Percentiles rank a stretch among this genome's conserved stretches.
Conservation (phyloP, 2,329 filamentous ascomycete genomes). For the Trichoderma sp. region DNA sequence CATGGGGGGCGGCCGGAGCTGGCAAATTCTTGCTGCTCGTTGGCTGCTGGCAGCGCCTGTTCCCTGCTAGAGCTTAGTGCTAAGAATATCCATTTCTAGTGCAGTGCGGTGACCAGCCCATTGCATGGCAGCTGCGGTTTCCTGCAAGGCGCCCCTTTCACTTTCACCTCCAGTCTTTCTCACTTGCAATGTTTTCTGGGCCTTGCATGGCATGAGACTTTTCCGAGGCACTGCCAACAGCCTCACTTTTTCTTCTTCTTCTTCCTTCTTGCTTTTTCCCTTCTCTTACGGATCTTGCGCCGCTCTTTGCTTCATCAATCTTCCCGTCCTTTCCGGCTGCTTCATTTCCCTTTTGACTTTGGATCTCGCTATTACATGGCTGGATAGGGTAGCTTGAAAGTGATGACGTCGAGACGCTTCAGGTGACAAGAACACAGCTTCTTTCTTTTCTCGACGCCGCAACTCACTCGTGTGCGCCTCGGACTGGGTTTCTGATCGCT, state of each 20-base stretch:
- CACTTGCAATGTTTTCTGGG: background rate
- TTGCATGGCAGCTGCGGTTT: background rate
- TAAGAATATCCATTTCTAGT: background rate
- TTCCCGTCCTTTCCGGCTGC: background rate
- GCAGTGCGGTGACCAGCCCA: background rate
- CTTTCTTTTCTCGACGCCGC: background rate
- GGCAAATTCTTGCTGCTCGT: background rate
- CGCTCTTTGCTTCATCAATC: background rate
- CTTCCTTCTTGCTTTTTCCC: background rate
- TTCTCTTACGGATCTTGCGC: background rate
- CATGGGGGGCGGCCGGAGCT: background rate
- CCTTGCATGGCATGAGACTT: conserved; percentile 7
- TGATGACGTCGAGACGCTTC: conserved; percentile 9
- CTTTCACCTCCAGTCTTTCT: background rate
- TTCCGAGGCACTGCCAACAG: background rate
- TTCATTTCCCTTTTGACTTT: background rate
- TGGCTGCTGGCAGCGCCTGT: background rate
- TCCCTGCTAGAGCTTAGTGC: background rate
- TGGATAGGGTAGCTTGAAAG: background rate
- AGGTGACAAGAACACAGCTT: conserved; percentile 8
- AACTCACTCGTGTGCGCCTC: background rate
- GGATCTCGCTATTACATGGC: background rate
- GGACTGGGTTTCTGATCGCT: background rate
- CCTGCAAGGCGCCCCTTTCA: conserved; percentile 15
- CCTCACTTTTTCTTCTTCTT: background rate